phyloP scores from a whole-genome alignment of 306 rosid genomes.

The Oxytropis ochrocephala region DNA sequence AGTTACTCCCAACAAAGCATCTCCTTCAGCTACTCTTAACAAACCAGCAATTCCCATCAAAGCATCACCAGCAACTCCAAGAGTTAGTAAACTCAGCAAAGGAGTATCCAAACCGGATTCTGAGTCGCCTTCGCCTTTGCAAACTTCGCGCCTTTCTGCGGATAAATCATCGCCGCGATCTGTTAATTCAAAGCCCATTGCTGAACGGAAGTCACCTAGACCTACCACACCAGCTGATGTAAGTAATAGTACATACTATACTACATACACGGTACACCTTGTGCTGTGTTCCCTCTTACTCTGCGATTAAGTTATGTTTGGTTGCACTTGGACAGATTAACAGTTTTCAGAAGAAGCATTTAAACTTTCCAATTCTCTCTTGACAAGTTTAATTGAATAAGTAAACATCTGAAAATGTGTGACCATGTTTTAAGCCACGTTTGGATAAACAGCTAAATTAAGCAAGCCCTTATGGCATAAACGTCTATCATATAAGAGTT shows the following conservation, averaged over 20 bases:
- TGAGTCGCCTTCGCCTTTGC: constrained; percentile 72
- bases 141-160: constrained; percentile 52
- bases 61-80: constrained; percentile 75
- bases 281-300: neutral
- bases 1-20: constrained; percentile 24
- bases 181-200: constrained; percentile 47
- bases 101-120: constrained; percentile 65
- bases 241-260: constrained; percentile 34
- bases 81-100: constrained; percentile 60
- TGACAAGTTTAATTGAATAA: neutral
- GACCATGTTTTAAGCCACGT: no score
- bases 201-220: constrained; percentile 64
- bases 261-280: no score
- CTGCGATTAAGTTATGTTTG: neutral
- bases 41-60: constrained; percentile 44
- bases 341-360: neutral
- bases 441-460: no score
- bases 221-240: constrained; percentile 73
- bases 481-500: no score
- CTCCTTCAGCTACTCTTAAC: constrained; percentile 16
- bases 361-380: neutral
- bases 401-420: neutral
- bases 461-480: no score
- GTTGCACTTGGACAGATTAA: neutral
- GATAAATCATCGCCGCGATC: constrained; percentile 88